Evolutionary conservation across 2,329 filamentous ascomycete genomes (phyloP), one percentile per base, ranked within the genome.

Genomic region (Byssoonygena ceratinophila): DNA sequence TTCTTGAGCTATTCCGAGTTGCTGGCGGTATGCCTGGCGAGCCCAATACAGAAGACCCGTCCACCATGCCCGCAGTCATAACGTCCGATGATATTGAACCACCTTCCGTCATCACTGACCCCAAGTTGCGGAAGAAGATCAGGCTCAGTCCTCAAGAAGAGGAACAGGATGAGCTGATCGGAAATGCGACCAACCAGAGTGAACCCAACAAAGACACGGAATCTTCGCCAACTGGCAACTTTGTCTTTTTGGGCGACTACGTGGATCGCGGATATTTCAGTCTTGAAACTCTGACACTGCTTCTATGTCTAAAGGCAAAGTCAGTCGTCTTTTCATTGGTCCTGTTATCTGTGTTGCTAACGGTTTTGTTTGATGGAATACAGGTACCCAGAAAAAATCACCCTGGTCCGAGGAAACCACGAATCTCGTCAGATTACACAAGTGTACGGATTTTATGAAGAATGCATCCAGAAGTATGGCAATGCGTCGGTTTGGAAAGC

Each of bases 401-500:
- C 92, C 63, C 94, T 98, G 68, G 85, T 98, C 61, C 90, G 92
- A 67, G 92, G 92, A 66, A 98, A 98, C 74, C 92, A 98, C 79
- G 92, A 98, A 74, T 96, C 90, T 59, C 85, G 92, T 63, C 92
- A 98, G 74, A 98, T 98, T 70, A 98, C 92, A 43, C 91, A 97
- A 71, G 92, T 98, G 55, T 98, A 98, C 69, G 92, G 92, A 57
- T 98, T 98, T 76, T 98, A 98, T 76, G 92, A 97, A 70, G 92
- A 98, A 71, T 98, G 92, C 69, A 81, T 97, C 63, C 87, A 90
- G 68, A 98, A 98, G 76, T 98, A 98, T 69, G 92, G 92, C 70
- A 97, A 96, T 66, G 91, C 92, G 57, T 97, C 95, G 63, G 92
- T 98, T 58, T 98, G 92, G 92, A 96, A 96, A 76, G 96, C 88